Evolutionary conservation across 257 asterid genomes (phyloP).

Genomic region (Cynanchum wilfordii): DNA sequence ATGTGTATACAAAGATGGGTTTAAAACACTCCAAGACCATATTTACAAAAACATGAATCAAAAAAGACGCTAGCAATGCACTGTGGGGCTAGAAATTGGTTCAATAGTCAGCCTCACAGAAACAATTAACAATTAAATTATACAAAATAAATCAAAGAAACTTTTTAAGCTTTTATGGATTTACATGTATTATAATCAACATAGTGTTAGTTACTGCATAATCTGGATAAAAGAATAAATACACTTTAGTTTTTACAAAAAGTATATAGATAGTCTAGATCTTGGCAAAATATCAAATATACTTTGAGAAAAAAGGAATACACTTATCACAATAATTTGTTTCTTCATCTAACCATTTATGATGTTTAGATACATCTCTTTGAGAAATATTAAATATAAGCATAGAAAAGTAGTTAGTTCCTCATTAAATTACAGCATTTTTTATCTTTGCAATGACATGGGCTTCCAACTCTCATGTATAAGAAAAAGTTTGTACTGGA

Average conservation of each 20-base stretch:
- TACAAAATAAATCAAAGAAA: background rate
- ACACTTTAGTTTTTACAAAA: background rate
- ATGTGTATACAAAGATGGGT: background rate
- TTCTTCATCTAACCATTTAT: background rate
- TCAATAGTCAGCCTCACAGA: background rate
- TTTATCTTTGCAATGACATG: background rate
- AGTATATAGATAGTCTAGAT: background rate
- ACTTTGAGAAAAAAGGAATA: background rate
- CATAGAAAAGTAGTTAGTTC: background rate
- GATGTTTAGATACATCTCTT: background rate
- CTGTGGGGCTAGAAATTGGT: background rate
- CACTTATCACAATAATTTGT: background rate
- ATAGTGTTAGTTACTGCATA: background rate
- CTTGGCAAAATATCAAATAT: background rate
- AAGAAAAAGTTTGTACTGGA: background rate
- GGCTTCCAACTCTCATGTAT: background rate
- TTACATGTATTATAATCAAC: background rate
- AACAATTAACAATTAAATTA: background rate
- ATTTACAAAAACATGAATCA: background rate
- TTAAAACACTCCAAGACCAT: too few species aligned
- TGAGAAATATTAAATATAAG: background rate
- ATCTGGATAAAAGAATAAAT: background rate
- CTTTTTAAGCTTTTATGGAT: background rate
- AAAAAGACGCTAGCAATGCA: background rate
- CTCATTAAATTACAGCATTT: background rate